Conservation (phyloP, 1,139 yeast species). For the Geotrichum klebahnii region DNA sequence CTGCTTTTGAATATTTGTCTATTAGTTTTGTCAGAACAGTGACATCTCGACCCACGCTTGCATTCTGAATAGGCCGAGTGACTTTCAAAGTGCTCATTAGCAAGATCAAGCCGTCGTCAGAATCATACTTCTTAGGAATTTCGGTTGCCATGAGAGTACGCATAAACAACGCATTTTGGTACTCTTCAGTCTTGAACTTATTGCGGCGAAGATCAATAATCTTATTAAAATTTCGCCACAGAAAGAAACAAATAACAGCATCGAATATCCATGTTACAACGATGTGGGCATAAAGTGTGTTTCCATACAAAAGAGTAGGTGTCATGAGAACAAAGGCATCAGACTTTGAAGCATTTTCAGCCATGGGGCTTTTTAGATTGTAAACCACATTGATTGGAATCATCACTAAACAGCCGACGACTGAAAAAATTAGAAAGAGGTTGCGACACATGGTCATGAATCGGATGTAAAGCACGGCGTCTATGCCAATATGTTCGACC, state of each 20-base stretch:
- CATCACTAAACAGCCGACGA: conserved; percentile 38
- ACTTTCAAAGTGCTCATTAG: conserved; percentile 25
- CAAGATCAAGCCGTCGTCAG: conserved; percentile 32
- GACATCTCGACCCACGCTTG: conserved; percentile 37
- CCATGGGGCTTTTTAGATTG: conserved; percentile 30
- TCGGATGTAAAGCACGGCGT: conserved; percentile 39
- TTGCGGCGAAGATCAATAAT: conserved; percentile 35
- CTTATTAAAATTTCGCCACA: conserved; percentile 35
- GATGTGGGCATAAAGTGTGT: conserved; percentile 39
- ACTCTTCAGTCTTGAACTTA: conserved; percentile 31
- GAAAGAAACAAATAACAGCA: conserved; percentile 31
- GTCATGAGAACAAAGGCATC: conserved; percentile 41
- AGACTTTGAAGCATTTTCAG: conserved; percentile 28
- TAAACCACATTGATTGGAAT: conserved; percentile 41
- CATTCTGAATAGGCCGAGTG: conserved; percentile 30
- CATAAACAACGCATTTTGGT: conserved; percentile 33
- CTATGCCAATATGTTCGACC: conserved; percentile 38
- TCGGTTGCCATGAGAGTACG: conserved; percentile 40
- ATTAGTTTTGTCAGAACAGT: conserved; percentile 34
- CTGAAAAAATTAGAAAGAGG: conserved; percentile 35
- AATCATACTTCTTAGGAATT: conserved; percentile 33
- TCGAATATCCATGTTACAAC: conserved; percentile 37
- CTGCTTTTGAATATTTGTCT: conserved; percentile 31
- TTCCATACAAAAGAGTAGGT: conserved; percentile 37
- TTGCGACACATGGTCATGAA: conserved; percentile 38